Base-by-base conservation (phyloP, 352 stramenopile genomes). In the Phytopythium sindhum region DNA sequence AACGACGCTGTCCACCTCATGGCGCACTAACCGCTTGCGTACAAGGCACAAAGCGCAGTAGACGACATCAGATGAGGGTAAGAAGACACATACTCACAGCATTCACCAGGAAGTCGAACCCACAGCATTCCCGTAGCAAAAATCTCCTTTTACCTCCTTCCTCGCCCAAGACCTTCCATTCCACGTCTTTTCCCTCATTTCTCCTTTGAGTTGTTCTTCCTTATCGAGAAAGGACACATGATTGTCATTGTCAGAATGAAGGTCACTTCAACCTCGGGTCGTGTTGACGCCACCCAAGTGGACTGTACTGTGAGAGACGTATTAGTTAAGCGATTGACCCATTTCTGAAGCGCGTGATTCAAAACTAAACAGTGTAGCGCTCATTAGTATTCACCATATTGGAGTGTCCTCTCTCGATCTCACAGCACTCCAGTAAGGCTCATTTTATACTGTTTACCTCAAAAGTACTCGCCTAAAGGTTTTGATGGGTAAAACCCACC, bases 1-100 rank as follows among this genome's bases (percentile, higher is more conserved):
- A 96, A 94, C 64, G 84, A 94, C 58, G 86, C 87, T 0, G 82
- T 93, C 53, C 88, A 96, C 60, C 76, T 93, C 66, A 89, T 96
- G 74, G 87, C 84, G 9, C 86, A 96, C 61, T 92, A 63, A 70
- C 6, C 17, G 45, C 21, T 33, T 33, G 35, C 11, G 24, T 8
- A 28, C 6, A 17, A 28, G 53, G 47, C 0, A 0, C 24, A n/a
- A 33, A 12, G 47, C 23, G 24, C 8, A 5, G 19, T 1, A 35
- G 47, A 54, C 12, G 26, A 21, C 19, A 10, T 2, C 10, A 24
- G 33, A 39, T 6, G 14, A 39, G 7, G 33, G 14, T 39, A 39
- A 39, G 33, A 39, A 39, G 7, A 39, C 33, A 39, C 33, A 39
- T 39, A 11, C 33, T 15, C 33, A 10, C 33, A 39, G 33, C 33